These are phyloP conservation scores for Arthrobotrys musiformis DNA, from an alignment of 2,329 filamentous ascomycete species.

Conservation along the genomic window DNA sequence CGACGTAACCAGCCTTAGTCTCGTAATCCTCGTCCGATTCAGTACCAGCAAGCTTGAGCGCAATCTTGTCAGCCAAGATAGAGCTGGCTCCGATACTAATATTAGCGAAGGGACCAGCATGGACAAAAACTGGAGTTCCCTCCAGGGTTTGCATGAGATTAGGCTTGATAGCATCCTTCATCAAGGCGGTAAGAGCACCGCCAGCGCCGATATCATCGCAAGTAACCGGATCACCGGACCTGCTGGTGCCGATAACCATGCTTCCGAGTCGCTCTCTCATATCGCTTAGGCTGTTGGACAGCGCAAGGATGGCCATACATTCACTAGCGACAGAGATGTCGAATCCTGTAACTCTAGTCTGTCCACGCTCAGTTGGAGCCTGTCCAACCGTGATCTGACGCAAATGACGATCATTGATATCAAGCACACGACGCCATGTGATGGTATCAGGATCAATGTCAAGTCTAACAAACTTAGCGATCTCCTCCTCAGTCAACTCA, in stretches of 20 bases:
- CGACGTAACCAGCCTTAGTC: constrained; percentile 86
- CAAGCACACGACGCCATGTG: constrained; percentile 93
- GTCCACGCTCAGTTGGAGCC: constrained; percentile 88
- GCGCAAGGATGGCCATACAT: constrained; percentile 96
- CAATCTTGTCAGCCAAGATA: constrained; percentile 92
- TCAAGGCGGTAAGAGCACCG: constrained; percentile 89
- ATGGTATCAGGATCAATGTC: constrained; percentile 98
- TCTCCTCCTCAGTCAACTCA: constrained; percentile 89
- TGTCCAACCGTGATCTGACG: constrained; percentile 88
- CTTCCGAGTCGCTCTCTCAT: constrained; percentile 92
- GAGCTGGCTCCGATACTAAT: constrained; percentile 96
- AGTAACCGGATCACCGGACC: constrained; percentile 86
- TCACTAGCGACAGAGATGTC: constrained; percentile 98
- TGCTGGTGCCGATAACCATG: constrained; percentile 94
- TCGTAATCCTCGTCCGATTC: constrained; percentile 88
- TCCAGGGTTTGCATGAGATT: constrained; percentile 99
- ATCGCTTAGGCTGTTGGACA: constrained; percentile 86
- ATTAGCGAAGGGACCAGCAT: constrained; percentile 97
- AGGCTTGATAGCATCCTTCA: constrained; percentile 98
- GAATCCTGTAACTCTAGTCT: constrained; percentile 88
- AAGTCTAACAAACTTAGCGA: constrained; percentile 85
- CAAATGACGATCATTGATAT: constrained; percentile 96
- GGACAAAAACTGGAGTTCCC: constrained; percentile 96
- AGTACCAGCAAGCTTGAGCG: constrained; percentile 93
- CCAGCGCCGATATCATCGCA: constrained; percentile 95